These are phyloP conservation scores for Apodospora peruviana DNA, from an alignment of 495 filamentous ascomycete species.

Conservation along the genomic window DNA sequence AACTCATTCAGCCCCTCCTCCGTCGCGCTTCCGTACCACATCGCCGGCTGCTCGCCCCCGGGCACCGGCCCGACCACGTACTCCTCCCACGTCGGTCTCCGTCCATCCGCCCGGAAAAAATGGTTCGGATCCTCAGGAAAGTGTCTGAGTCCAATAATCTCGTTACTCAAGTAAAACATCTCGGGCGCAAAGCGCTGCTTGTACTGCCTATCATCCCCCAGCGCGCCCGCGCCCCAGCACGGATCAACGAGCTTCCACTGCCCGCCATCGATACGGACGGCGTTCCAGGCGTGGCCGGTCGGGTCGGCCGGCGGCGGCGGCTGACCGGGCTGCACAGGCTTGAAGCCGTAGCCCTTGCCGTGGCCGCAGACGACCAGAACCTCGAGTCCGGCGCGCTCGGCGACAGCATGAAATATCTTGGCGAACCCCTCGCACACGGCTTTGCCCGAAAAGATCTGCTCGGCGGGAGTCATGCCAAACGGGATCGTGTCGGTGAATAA, in stretches of 20 bases:
- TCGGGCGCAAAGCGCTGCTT: slow-evolving; percentile 59
- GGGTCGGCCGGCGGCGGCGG: slow-evolving; percentile 50
- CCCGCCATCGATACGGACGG: slow-evolving; percentile 74
- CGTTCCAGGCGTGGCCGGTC: slow-evolving; percentile 82
- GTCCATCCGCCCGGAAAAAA: slow-evolving; percentile 58
- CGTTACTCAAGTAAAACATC: slow-evolving; percentile 75
- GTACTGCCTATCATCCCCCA: slow-evolving; percentile 47
- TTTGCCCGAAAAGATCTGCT: slow-evolving; percentile 64
- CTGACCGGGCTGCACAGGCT: slow-evolving; percentile 46
- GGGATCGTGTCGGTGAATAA: slow-evolving; percentile 69
- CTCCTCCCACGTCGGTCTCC: slow-evolving; percentile 63
- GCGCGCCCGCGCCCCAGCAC: slow-evolving; percentile 87
- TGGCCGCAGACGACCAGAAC: slow-evolving; percentile 66
- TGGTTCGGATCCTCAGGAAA: slow-evolving; percentile 63
- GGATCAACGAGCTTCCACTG: slow-evolving; percentile 89
- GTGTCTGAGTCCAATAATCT: slow-evolving; percentile 73
- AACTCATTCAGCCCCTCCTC: slow-evolving; percentile 60
- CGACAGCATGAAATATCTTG: slow-evolving; percentile 69
- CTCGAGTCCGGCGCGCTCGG: slow-evolving; percentile 68
- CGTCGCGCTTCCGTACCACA: slow-evolving; percentile 46
- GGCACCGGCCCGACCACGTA: slow-evolving; percentile 53
- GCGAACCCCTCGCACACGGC: slow-evolving; percentile 94
- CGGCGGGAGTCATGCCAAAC: slow-evolving; percentile 56
- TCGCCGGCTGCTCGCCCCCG: slow-evolving; percentile 40
- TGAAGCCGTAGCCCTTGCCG: slow-evolving; percentile 80